phyloP scores from a whole-genome alignment of 2,329 filamentous ascomycete genomes.

The Colletotrichum lentis region DNA sequence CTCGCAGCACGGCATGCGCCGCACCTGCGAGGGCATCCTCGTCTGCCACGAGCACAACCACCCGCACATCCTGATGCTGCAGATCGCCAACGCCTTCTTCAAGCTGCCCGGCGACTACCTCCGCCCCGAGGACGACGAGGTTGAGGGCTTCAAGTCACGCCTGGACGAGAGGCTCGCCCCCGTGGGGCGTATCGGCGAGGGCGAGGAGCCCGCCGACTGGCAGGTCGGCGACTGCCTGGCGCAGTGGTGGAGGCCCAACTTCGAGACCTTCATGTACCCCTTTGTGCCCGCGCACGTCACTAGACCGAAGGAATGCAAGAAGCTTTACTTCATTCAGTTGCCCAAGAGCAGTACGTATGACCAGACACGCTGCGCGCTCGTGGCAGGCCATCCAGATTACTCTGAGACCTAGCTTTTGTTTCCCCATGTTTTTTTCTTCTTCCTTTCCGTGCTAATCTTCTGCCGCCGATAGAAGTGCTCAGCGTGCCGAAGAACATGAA shows the following conservation, averaged over 20 bases:
- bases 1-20: constrained; percentile 88
- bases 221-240: constrained; percentile 92
- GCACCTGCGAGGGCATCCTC: constrained; percentile 95
- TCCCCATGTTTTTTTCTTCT: too few relatives aligned
- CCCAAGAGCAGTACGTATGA: constrained; percentile 82
- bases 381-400: constrained; percentile 1
- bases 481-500: constrained; percentile 99
- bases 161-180: constrained; percentile 94
- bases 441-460: constrained; percentile 37
- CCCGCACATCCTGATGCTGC: constrained; percentile 97
- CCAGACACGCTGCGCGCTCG: not conserved
- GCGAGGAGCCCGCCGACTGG: constrained; percentile 87
- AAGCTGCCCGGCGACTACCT: constrained; percentile 98
- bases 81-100: constrained; percentile 99
- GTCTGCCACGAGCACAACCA: constrained; percentile 99
- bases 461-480: constrained; percentile 73
- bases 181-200: constrained; percentile 84
- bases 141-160: constrained; percentile 91
- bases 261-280: constrained; percentile 99
- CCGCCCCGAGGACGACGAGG: constrained; percentile 85
- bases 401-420: too few relatives aligned
- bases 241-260: constrained; percentile 99
- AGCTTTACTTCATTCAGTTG: constrained; percentile 95
- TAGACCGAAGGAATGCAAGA: constrained; percentile 98
- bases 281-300: constrained; percentile 97